A percentile compares a stretch with the other conserved stretches of the same genome.
These are phyloP conservation scores for Sporisorium graminicola DNA, from an alignment of 1,284 basidiomycete genomes.

Conservation along the genomic window DNA sequence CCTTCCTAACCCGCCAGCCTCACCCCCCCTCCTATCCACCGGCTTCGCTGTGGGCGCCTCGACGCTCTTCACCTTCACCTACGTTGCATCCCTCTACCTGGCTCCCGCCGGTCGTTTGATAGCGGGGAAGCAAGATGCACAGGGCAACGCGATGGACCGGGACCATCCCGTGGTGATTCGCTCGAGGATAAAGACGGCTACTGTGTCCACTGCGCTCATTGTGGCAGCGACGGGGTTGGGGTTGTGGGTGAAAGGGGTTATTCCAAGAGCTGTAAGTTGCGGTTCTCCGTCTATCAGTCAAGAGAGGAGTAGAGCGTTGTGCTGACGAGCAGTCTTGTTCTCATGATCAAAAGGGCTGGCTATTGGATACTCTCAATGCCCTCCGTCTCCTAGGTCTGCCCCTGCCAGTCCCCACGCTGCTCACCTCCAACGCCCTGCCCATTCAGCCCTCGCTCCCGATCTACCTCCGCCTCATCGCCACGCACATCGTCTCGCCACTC, in stretches of 20 bases:
- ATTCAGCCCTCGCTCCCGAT: conserved; percentile 31
- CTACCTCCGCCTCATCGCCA: conserved; percentile 9
- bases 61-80: conserved; percentile 70
- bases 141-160: conserved; percentile 31
- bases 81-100: conserved; percentile 73
- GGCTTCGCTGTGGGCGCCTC: conserved; percentile 36
- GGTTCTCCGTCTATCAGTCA: background rate
- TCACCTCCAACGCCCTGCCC: conserved; percentile 47
- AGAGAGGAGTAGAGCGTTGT: background rate
- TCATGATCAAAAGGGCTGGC: conserved; percentile 15
- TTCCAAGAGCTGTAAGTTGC: conserved; percentile 26
- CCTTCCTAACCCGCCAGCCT: conserved; percentile 9
- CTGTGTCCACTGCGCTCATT: conserved; percentile 22
- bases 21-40: conserved; percentile 24
- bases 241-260: conserved; percentile 20
- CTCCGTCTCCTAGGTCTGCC: conserved; percentile 52
- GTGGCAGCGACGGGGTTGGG: conserved; percentile 24
- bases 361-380: conserved; percentile 29
- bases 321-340: conserved; percentile 1
- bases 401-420: conserved; percentile 43
- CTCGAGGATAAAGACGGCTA: conserved; percentile 48
- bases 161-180: conserved; percentile 55
- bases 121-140: conserved; percentile 14
- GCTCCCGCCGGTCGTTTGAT: conserved; percentile 57
- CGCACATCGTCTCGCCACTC: conserved; percentile 18